These are phyloP conservation scores for Cephalotrichum gorgonifer DNA, from an alignment of 2,329 filamentous ascomycete species.

Conservation along the genomic window DNA sequence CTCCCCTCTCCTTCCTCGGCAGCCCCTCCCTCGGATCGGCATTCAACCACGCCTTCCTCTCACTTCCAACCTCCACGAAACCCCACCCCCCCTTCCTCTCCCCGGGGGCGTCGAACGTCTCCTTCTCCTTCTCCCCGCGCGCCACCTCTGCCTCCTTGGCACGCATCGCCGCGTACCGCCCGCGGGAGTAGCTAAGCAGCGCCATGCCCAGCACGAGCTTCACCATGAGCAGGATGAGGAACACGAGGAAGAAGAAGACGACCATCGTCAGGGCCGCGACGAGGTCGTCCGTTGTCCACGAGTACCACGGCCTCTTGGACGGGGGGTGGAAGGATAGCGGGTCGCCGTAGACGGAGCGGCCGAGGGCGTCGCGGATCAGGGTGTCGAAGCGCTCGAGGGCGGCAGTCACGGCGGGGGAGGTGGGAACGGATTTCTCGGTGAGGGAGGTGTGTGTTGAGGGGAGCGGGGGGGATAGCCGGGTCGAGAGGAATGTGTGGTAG, in stretches of 20 bases:
- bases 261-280: constrained; percentile 75
- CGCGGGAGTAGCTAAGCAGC: constrained; percentile 67
- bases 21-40: constrained; percentile 69
- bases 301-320: constrained; percentile 33
- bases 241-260: constrained; percentile 74
- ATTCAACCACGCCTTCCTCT: constrained; percentile 78
- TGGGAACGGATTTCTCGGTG: constrained; percentile 49
- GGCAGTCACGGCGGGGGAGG: constrained; percentile 65
- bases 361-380: constrained; percentile 64
- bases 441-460: constrained; percentile 57
- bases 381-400: constrained; percentile 71
- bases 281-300: constrained; percentile 59
- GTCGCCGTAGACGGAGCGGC: constrained; percentile 57
- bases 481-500: constrained; percentile 95
- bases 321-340: constrained; percentile 11
- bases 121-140: constrained; percentile 34
- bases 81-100: constrained; percentile 74
- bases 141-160: constrained; percentile 45
- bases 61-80: constrained; percentile 79
- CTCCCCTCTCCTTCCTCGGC: constrained; percentile 39
- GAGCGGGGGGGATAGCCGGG: constrained; percentile 67
- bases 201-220: constrained; percentile 86
- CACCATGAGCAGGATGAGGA: constrained; percentile 71
- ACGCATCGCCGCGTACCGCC: constrained; percentile 75
- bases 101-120: constrained; percentile 57